phyloP scores from a whole-genome alignment of 1,139 yeast species.

The Yamadazyma songkhlaensis region DNA sequence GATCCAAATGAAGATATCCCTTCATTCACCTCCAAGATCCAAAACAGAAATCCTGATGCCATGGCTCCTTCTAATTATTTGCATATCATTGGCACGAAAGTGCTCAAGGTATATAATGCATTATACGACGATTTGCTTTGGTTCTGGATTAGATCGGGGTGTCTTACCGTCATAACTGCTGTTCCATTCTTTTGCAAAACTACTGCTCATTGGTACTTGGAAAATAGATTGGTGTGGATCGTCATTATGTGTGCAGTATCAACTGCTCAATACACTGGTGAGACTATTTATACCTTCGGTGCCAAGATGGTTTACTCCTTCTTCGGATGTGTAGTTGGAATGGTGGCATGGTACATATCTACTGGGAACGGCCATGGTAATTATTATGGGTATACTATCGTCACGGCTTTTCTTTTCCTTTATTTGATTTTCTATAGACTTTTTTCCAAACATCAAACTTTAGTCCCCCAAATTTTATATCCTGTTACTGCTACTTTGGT shows the following conservation, averaged over 20 bases:
- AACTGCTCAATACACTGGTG: constrained; percentile 32
- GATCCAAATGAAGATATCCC: constrained; percentile 12
- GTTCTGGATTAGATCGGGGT: constrained; percentile 32
- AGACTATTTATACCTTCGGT: constrained; percentile 27
- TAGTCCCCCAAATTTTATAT: constrained; percentile 29
- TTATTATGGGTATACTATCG: constrained; percentile 31
- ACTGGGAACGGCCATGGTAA: constrained; percentile 31
- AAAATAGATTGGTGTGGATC: constrained; percentile 30
- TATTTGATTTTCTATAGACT: constrained; percentile 29
- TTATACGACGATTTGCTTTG: constrained; percentile 23
- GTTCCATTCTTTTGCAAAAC: constrained; percentile 28
- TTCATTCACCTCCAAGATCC: constrained; percentile 6
- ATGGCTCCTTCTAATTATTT: constrained; percentile 22
- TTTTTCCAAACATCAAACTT: constrained; percentile 28
- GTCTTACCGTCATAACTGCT: constrained; percentile 22
- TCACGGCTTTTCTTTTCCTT: constrained; percentile 25
- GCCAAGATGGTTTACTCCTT: constrained; percentile 28
- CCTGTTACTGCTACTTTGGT: constrained; percentile 32
- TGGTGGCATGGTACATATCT: constrained; percentile 39
- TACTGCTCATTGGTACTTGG: constrained; percentile 32
- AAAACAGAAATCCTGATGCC: constrained; percentile 27
- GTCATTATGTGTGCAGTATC: constrained; percentile 35
- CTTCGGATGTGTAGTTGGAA: constrained; percentile 30
- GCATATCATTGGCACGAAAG: constrained; percentile 20
- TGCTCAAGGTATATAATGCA: constrained; percentile 16